These are phyloP conservation scores for Peronospora belbahrii DNA, from an alignment of 352 stramenopile species.

Conservation along the genomic window DNA sequence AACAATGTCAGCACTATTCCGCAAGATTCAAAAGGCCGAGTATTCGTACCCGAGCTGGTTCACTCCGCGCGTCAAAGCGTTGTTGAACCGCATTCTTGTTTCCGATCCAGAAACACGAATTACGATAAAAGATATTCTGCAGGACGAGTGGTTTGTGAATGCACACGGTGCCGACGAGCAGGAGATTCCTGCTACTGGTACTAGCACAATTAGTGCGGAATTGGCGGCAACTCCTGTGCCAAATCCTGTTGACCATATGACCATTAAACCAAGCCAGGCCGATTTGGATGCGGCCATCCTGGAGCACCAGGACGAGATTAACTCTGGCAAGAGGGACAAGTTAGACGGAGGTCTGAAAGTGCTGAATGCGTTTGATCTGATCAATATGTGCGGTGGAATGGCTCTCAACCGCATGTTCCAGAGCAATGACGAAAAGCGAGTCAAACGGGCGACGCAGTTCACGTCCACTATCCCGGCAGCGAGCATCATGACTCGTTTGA, in stretches of 20 bases:
- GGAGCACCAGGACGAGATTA: constrained; percentile 73
- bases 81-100: constrained; percentile 91
- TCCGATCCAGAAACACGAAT: constrained; percentile 86
- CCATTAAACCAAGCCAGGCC: constrained; percentile 75
- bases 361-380: constrained; percentile 89
- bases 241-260: constrained; percentile 35
- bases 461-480: constrained; percentile 73
- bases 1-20: constrained; percentile 93
- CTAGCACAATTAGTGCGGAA: constrained; percentile 13
- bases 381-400: constrained; percentile 90
- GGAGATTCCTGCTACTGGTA: constrained; percentile 10
- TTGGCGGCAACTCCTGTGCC: constrained; percentile 11
- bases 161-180: constrained; percentile 32
- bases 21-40: constrained; percentile 94
- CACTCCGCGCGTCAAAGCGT: constrained; percentile 74
- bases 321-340: constrained; percentile 63
- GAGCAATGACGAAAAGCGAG: constrained; percentile 79
- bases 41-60: constrained; percentile 94
- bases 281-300: constrained; percentile 76
- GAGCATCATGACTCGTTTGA: constrained; percentile 71
- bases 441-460: constrained; percentile 83
- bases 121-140: constrained; percentile 84
- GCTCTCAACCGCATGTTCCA: constrained; percentile 88
- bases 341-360: constrained; percentile 62
- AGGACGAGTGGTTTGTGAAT: constrained; percentile 87